These are phyloP conservation scores for Graphilbum fragrans DNA, from an alignment of 2,329 filamentous ascomycete genomes.

Conservation along the genomic window DNA sequence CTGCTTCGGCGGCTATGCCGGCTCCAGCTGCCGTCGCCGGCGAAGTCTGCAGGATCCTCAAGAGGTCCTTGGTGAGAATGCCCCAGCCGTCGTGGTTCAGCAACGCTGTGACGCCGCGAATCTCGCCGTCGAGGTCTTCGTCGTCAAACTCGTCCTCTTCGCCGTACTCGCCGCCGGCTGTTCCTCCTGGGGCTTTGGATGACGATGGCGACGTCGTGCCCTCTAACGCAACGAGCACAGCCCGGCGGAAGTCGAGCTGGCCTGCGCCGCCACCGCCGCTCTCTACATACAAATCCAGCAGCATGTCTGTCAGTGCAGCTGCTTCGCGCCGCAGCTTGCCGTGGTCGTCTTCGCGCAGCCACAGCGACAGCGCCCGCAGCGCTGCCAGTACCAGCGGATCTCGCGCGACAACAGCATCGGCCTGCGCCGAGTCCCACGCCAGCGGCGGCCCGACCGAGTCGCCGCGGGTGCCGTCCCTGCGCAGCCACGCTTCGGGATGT, in stretches of 20 bases:
- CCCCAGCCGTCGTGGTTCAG: conserved; percentile 41
- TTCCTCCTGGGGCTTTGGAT: not conserved
- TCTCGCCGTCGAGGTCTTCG: conserved; percentile 31
- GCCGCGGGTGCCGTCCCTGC: conserved; percentile 29
- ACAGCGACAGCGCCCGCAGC: conserved; percentile 46
- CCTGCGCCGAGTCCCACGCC: conserved; percentile 44
- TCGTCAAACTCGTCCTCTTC: not conserved
- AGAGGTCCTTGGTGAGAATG: conserved; percentile 36
- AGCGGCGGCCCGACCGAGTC: conserved; percentile 27
- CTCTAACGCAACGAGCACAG: conserved; percentile 47
- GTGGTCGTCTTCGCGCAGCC: conserved; percentile 59
- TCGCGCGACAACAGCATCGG: conserved; percentile 29
- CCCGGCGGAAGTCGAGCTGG: conserved; percentile 40
- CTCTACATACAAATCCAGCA: conserved; percentile 46
- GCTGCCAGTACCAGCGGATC: conserved; percentile 50
- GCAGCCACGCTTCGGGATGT: conserved; percentile 37
- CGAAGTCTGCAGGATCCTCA: conserved; percentile 22
- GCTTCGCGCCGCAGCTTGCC: conserved; percentile 43
- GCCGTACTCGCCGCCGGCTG: not conserved
- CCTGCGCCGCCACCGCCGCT: conserved; percentile 8
- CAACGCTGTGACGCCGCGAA: conserved; percentile 30
- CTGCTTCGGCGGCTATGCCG: conserved; percentile 13
- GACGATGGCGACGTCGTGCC: conserved; percentile 31
- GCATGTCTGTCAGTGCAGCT: conserved; percentile 48
- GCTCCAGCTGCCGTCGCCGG: not conserved